These are phyloP conservation scores for Daedaleopsis sinensis DNA, from an alignment of 768 basidiomycete species.

Conservation along the genomic window DNA sequence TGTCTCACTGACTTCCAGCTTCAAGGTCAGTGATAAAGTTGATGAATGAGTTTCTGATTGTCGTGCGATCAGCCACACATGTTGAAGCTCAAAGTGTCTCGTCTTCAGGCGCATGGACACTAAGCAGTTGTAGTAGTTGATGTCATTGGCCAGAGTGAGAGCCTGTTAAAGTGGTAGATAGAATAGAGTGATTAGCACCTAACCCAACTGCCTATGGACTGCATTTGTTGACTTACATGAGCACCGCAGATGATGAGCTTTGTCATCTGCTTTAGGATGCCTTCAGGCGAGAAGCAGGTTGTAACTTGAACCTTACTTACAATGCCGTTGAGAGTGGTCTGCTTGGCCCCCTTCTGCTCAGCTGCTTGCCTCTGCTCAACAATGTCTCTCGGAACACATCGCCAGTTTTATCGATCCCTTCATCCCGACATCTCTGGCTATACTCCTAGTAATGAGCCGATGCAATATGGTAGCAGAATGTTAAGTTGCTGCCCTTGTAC, in stretches of 20 bases:
- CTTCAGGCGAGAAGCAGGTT: slow-evolving; percentile 1
- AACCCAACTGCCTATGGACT: too few species aligned
- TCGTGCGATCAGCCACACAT: neutral
- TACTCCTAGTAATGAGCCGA: neutral
- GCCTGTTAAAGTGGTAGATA: neutral
- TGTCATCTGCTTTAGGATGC: neutral
- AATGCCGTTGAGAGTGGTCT: neutral
- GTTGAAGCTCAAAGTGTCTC: neutral
- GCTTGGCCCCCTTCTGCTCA: neutral
- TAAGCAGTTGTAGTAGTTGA: slow-evolving; percentile 1
- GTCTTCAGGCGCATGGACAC: slow-evolving; percentile 9
- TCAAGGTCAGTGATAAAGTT: too few species aligned
- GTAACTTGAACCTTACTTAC: neutral
- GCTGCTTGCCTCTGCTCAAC: too few species aligned
- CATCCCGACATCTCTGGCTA: neutral
- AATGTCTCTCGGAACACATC: too few species aligned
- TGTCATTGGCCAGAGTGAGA: neutral
- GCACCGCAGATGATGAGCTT: neutral
- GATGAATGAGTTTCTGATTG: too few species aligned
- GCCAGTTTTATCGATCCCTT: neutral
- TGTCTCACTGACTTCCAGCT: too few species aligned
- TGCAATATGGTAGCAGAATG: neutral
- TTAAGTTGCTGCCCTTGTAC: neutral
- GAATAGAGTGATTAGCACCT: too few species aligned
- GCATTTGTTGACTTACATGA: neutral